Conservation (phyloP, 805 yeast species). For the Starmerella lactis-condensi region DNA sequence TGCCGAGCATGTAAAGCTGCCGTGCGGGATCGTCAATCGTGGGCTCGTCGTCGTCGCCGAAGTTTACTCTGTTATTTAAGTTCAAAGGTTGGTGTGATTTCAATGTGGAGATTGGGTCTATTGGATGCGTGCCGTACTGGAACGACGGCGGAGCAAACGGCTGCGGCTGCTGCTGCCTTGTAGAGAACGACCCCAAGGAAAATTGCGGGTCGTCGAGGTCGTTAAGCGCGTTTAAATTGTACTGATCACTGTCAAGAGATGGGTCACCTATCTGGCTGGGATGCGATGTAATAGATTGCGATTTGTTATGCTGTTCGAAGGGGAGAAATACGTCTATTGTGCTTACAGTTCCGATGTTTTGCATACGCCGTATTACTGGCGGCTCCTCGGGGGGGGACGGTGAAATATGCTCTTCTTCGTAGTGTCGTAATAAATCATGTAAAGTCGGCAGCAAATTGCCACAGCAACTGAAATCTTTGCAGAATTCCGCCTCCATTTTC, state of each 20-base stretch:
- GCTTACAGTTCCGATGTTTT: conserved; percentile 66
- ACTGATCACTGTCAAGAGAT: no score
- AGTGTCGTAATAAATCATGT: conserved; percentile 83
- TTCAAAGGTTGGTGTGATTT: conserved; percentile 1
- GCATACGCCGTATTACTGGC: conserved; percentile 24
- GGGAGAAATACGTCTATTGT: conserved; percentile 78
- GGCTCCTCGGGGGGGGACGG: conserved; percentile 33
- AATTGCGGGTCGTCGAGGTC: no score
- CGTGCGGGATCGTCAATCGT: conserved; percentile 95
- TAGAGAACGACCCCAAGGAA: no score
- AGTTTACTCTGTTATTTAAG: neutral
- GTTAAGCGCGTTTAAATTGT: neutral
- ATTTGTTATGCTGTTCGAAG: conserved; percentile 9
- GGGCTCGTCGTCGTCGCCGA: conserved; percentile 41
- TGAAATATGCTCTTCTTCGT: conserved; percentile 84
- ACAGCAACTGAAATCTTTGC: conserved; percentile 92
- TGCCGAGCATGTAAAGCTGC: conserved; percentile 78
- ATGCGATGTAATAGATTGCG: no score
- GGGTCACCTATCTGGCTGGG: no score
- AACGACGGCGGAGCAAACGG: conserved; percentile 15
- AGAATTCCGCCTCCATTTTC: conserved; percentile 83
- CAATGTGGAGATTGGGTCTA: conserved; percentile 1
- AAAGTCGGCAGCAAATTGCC: conserved; percentile 81
- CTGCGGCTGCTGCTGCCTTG: conserved; percentile 3
- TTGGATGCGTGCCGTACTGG: conserved; percentile 8